A percentile compares a stretch with the other conserved stretches of the same genome.
Evolutionary conservation across 768 basidiomycete species (phyloP).

Genomic region (Macrolepiota albuminosa): DNA sequence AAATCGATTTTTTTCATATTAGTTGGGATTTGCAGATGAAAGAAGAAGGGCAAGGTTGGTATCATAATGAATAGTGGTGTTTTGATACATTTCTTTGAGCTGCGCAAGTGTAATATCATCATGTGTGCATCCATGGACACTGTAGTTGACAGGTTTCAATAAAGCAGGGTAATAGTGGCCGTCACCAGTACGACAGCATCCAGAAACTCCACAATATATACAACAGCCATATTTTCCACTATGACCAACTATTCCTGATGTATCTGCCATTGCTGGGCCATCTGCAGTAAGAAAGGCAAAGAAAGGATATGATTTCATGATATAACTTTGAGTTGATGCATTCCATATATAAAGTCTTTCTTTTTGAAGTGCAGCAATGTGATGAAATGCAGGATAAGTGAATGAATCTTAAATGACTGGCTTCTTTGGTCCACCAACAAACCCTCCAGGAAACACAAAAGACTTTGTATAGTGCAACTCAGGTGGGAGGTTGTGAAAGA

Average conservation of each 20-base stretch:
- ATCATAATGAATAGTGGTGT: background rate
- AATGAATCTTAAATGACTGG: background rate
- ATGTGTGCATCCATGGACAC: background rate
- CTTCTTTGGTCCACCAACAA: background rate
- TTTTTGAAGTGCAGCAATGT: constrained; percentile 8
- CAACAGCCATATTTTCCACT: constrained; percentile 23
- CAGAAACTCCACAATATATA: constrained; percentile 19
- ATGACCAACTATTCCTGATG: constrained; percentile 23
- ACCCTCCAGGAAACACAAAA: background rate
- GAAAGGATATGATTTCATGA: constrained; percentile 12
- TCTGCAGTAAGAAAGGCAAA: constrained; percentile 17
- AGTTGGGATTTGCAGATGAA: background rate
- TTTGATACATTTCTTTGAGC: background rate
- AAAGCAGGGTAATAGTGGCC: background rate
- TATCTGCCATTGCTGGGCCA: constrained; percentile 17
- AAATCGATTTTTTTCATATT: no score
- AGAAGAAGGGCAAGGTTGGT: background rate
- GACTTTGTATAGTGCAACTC: background rate
- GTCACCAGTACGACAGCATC: background rate
- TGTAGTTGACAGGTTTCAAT: background rate
- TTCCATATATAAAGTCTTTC: constrained; percentile 20
- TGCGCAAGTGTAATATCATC: background rate
- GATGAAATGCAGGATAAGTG: background rate
- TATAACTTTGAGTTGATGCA: constrained; percentile 3
- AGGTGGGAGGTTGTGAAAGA: background rate